phyloP scores from a whole-genome alignment of 495 filamentous ascomycete species.

The Neurospora sp. region DNA sequence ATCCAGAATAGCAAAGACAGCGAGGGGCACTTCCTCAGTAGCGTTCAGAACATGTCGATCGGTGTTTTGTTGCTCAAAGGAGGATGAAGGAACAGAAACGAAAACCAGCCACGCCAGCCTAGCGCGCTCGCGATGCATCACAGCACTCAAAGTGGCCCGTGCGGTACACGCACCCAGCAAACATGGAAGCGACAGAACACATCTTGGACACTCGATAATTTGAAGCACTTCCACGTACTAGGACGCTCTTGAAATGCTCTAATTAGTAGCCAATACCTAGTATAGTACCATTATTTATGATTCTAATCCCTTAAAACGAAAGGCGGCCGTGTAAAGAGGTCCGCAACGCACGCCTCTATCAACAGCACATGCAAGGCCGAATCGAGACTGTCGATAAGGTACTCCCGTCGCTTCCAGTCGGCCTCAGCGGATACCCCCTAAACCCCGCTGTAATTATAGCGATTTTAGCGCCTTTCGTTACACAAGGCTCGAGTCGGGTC shows the following conservation, averaged over 20 bases:
- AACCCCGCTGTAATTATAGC: background rate
- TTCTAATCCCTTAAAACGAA: no score
- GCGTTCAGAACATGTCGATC: no score
- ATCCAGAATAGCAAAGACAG: no score
- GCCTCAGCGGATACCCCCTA: background rate
- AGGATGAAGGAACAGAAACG: background rate
- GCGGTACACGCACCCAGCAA: background rate
- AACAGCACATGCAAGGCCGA: background rate
- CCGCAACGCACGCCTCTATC: no score
- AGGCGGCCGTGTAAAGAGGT: no score
- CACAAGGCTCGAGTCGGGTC: background rate
- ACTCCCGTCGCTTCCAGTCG: background rate
- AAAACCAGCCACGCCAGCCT: no score
- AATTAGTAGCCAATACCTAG: no score
- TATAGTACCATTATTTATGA: no score
- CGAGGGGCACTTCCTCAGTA: no score
- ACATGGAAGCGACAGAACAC: background rate
- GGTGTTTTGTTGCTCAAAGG: no score
- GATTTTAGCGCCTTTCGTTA: background rate
- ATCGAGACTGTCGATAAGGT: background rate
- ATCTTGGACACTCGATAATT: background rate
- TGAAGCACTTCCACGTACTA: background rate
- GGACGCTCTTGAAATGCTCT: accelerated
- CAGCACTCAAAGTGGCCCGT: background rate
- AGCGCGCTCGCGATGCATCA: background rate